Evolutionary conservation across 1,139 yeast genomes (phyloP), one percentile per base, ranked within the genome.

Genomic region (Pichia sp.): DNA sequence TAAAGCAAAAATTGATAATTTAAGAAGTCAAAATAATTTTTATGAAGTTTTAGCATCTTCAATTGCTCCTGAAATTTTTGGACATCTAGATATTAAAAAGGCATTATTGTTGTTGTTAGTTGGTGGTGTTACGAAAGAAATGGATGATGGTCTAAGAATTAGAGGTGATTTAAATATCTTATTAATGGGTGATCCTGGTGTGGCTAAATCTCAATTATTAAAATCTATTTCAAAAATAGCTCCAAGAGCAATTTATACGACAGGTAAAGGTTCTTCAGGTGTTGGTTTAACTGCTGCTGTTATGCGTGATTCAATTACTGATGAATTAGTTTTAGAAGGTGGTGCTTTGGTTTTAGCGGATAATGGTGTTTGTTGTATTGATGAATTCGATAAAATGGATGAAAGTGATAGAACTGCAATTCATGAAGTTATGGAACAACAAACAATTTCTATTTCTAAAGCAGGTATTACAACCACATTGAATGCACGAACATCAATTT

Each of bases 351-450:
- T 93, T 3, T 70, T 93, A 46, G 96, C 98, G 1, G 99, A 93
- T 65, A 89, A 91, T 59, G 99, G 99, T 62, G 83, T 93, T 50
- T 91, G 98, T 68, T 91, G 98, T 65, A 91, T 91, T 60, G 99
- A 91, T 76, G 99, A 91, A 68, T 91, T 91, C 61, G 99, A 91
- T 65, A 91, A 91, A 68, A 93, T 93, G 99, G 97, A 89, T 60
- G 99, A 93, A 62, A 67, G 76, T 47, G 98, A 93, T 64, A 75
- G 99, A 61, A 91, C 98, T 0, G 97, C 98, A 5, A 93, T 93
- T 59, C 98, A 91, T 64, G 98, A 91, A 70, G 99, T 93, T 33
- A 93, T 93, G 99, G 99, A 93, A 68, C 99, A 93, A 63, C 98
- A 93, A 65, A 93, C 98, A 2, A 91, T 93, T 49, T 86, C 96